These are phyloP conservation scores for Schizophyllum commune DNA, from an alignment of 1,284 basidiomycete genomes.

Conservation along the genomic window DNA sequence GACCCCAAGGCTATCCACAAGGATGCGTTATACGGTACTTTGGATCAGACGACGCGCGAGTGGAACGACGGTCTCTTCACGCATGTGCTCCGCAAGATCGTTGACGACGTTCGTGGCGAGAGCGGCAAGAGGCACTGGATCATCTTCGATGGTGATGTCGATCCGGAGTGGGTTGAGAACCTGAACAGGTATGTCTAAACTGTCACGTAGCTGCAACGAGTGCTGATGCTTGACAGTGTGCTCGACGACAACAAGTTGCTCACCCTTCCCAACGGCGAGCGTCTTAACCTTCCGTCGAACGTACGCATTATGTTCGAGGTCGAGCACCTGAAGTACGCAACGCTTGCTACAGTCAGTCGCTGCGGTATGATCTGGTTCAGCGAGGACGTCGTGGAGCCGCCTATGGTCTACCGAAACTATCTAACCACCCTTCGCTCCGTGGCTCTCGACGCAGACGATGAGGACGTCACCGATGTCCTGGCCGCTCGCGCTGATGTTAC, in stretches of 20 bases:
- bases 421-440: slow-evolving; percentile 70
- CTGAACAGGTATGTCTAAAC: slow-evolving; percentile 75
- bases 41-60: slow-evolving; percentile 96
- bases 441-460: slow-evolving; percentile 88
- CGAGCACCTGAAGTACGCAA: slow-evolving; percentile 96
- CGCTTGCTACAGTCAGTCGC: slow-evolving; percentile 96
- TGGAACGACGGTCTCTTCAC: slow-evolving; percentile 99
- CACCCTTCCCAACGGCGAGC: slow-evolving; percentile 97
- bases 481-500: slow-evolving; percentile 52
- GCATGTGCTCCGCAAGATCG: slow-evolving; percentile 94
- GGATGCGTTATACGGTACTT: slow-evolving; percentile 94
- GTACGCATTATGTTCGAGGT: slow-evolving; percentile 99
- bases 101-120: slow-evolving; percentile 97
- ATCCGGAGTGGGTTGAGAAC: slow-evolving; percentile 99
- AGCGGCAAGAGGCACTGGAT: slow-evolving; percentile 98
- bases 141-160: slow-evolving; percentile 98
- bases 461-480: slow-evolving; percentile 61
- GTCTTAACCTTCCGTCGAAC: slow-evolving; percentile 93
- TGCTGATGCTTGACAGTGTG: slow-evolving; percentile 50
- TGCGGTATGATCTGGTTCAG: slow-evolving; percentile 99
- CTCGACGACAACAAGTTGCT: slow-evolving; percentile 98
- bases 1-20: slow-evolving; percentile 99
- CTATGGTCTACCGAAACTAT: slow-evolving; percentile 91
- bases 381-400: slow-evolving; percentile 86
- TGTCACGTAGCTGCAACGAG: slow-evolving; percentile 4